phyloP scores from a whole-genome alignment of 176 grass and related monocot species.

The Dendrocalamus sinicus region DNA sequence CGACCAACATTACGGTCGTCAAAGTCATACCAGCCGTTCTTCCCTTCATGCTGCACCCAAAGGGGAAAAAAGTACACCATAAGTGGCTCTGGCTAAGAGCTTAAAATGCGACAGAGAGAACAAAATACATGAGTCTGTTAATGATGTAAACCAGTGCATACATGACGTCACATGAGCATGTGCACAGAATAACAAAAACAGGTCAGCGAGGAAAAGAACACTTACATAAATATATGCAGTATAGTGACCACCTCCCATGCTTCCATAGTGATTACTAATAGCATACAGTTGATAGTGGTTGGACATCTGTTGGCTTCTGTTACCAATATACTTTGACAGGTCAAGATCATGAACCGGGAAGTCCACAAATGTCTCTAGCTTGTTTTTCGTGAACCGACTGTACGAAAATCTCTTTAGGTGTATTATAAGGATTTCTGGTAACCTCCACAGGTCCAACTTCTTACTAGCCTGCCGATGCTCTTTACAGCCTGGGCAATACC shows the following conservation, averaged over 20 bases:
- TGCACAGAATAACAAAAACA: slow-evolving; percentile 6
- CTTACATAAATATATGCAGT: slow-evolving; percentile 91
- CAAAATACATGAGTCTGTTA: background rate
- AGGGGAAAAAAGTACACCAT: background rate
- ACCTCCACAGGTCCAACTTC: slow-evolving; percentile 94
- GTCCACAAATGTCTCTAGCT: slow-evolving; percentile 89
- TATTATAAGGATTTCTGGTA: slow-evolving; percentile 95
- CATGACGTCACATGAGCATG: background rate
- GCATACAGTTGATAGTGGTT: slow-evolving; percentile 79
- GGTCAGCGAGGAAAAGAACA: slow-evolving; percentile 11
- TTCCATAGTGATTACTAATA: slow-evolving; percentile 89
- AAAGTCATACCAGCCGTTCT: slow-evolving; percentile 77
- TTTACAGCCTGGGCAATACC: slow-evolving; percentile 92
- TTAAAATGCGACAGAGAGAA: background rate
- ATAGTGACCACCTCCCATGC: slow-evolving; percentile 95
- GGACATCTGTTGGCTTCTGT: slow-evolving; percentile 42
- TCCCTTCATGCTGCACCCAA: slow-evolving; percentile 63
- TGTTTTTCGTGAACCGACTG: slow-evolving; percentile 84
- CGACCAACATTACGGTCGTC: slow-evolving; percentile 74
- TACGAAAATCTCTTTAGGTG: slow-evolving; percentile 93
- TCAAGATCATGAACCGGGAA: slow-evolving; percentile 88
- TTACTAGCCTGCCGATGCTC: slow-evolving; percentile 83
- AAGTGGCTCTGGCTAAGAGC: background rate
- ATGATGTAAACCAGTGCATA: background rate
- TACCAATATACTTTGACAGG: slow-evolving; percentile 71